Base-by-base conservation (phyloP, 352 stramenopile species). In the Phytopythium chamaehyphon region DNA sequence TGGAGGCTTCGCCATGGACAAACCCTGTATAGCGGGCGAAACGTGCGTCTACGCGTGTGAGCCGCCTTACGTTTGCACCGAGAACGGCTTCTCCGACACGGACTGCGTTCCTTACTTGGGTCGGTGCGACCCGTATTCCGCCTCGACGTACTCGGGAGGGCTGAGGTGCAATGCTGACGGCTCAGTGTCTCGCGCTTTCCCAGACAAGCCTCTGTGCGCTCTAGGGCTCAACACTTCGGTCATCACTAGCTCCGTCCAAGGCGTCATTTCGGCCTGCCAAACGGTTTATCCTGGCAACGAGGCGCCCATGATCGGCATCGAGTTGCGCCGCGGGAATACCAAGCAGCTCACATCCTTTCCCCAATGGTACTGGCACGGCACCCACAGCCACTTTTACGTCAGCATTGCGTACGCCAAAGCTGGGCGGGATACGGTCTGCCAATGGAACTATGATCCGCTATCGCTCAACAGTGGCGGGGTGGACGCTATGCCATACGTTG, bases 341-440 rank as follows among this genome's bases (percentile, higher is more conserved):
- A 51, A 40, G 18, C 45, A 51, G 45, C 26, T 51, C 45, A 51
- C 45, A n/a, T 51, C 45, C n/a, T 51, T 51, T 26, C 45, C 28
- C n/a, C 45, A 51, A 40, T 51, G 45, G 45, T 51, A 51, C 28
- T 51, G 45, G 45, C 45, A 51, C 45, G 45, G 45, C 8, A 51
- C 45, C 10, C 45, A 51, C 45, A 51, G 28, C 45, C 45, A 51
- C 19, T 51, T 51, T n/a, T 51, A 51, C 45, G 45, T 51, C 5
- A 33, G 45, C n/a, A 28, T 51, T n/a, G 45, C 45, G 16, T 19
- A 33, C 4, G n/a, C 37, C 3, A 18, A 40, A 21, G 26, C 26
- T 19, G 45, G 45, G 2, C 28, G 45, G 9, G 24, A 51, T 7
- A 24, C 45, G 15, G 19, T 51, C 10, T 51, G 45, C 18, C 45